Evolutionary conservation across 1,284 basidiomycete species (phyloP).

Genomic region (Pholiota adiposa): DNA sequence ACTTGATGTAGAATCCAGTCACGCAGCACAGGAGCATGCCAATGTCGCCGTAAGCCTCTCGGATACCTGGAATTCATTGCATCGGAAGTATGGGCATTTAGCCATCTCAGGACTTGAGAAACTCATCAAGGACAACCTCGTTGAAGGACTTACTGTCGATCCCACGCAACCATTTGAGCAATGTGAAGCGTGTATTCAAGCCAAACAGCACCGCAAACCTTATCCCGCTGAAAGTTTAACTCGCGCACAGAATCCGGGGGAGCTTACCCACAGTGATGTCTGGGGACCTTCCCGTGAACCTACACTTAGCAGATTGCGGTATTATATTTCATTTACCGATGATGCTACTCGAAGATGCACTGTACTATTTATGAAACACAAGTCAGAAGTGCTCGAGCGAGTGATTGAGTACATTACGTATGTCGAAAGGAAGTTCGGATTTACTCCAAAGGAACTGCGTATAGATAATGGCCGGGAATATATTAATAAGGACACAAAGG

Average conservation of each 20-base stretch:
- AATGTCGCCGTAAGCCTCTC: background rate
- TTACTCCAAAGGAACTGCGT: conserved; percentile 18
- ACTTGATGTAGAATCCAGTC: conserved; percentile 14
- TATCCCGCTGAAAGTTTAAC: conserved; percentile 30
- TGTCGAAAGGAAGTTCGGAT: conserved; percentile 21
- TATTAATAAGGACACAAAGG: conserved; percentile 21
- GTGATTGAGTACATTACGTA: conserved; percentile 24
- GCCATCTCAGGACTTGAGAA: conserved; percentile 14
- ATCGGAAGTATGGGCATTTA: conserved; percentile 25
- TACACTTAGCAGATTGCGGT: conserved; percentile 29
- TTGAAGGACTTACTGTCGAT: conserved; percentile 25
- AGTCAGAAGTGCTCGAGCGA: conserved; percentile 8
- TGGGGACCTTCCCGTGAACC: conserved; percentile 33
- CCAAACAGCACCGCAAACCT: conserved; percentile 32
- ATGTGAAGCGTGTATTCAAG: conserved; percentile 39
- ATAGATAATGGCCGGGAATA: conserved; percentile 31
- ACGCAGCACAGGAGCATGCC: conserved; percentile 5
- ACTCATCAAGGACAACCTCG: conserved; percentile 16
- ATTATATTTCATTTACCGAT: conserved; percentile 34
- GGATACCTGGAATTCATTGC: conserved; percentile 26
- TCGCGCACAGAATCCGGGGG: conserved; percentile 24
- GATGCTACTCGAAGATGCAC: conserved; percentile 17
- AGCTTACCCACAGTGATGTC: conserved; percentile 30
- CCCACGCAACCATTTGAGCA: conserved; percentile 22
- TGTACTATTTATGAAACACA: conserved; percentile 8